A percentile compares a stretch with the other conserved stretches of the same genome.
These are phyloP conservation scores for Lasiosphaeria ovina DNA, from an alignment of 495 filamentous ascomycete species.

Conservation along the genomic window DNA sequence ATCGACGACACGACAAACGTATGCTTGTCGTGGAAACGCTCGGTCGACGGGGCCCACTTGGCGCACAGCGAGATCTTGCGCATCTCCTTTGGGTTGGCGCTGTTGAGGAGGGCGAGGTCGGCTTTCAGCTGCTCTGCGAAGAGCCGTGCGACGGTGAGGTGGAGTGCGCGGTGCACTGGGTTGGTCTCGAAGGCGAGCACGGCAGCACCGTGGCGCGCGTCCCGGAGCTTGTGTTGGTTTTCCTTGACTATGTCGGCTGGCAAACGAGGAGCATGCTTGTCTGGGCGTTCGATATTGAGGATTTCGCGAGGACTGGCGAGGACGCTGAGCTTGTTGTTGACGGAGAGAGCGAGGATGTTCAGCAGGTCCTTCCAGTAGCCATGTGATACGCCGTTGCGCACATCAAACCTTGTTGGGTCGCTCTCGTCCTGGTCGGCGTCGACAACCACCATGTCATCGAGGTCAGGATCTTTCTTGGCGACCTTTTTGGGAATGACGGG, in stretches of 20 bases:
- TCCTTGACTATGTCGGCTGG: constrained; percentile 5
- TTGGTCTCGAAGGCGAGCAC: constrained; percentile 31
- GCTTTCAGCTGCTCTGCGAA: constrained; percentile 46
- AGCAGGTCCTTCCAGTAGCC: constrained; percentile 53
- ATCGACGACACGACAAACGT: constrained; percentile 48
- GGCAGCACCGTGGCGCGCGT: constrained; percentile 29
- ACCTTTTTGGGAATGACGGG: constrained; percentile 46
- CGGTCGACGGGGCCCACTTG: constrained; percentile 50
- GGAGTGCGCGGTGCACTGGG: constrained; percentile 39
- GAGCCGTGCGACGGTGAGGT: constrained; percentile 45
- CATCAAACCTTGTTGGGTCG: constrained; percentile 29
- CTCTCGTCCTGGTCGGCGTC: constrained; percentile 26
- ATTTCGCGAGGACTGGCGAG: constrained; percentile 27
- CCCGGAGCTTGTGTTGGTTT: constrained; percentile 8
- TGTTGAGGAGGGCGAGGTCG: constrained; percentile 37
- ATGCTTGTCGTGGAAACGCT: constrained; percentile 48
- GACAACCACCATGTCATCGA: constrained; percentile 22
- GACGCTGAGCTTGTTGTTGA: constrained; percentile 33
- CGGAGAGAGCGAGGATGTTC: constrained; percentile 45
- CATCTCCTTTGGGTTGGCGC: constrained; percentile 28
- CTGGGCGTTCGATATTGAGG: constrained; percentile 30
- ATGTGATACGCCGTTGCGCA: constrained; percentile 43
- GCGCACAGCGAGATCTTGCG: constrained; percentile 43
- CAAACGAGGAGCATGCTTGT: constrained; percentile 6
- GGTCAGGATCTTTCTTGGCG: constrained; percentile 24